Percentiles rank a stretch among this genome's conserved stretches.
phyloP scores from a whole-genome alignment of 164 flowering plant species.

The Nymphaea thermarum region DNA sequence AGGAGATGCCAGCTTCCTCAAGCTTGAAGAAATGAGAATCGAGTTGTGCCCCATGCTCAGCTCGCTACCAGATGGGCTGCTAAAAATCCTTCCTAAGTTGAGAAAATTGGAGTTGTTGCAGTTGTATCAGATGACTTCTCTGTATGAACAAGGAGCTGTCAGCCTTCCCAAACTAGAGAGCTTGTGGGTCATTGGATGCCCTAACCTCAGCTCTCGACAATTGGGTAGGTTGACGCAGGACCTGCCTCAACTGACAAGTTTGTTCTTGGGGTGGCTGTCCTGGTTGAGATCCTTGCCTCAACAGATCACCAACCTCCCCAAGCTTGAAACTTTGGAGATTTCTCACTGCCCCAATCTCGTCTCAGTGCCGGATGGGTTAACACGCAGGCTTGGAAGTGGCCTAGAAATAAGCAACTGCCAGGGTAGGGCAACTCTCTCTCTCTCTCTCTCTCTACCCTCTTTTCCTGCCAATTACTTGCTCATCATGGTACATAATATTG shows the following conservation, averaged over 20 bases:
- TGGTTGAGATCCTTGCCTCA: background rate
- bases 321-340: background rate
- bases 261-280: background rate
- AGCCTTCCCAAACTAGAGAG: background rate
- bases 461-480: too few species aligned
- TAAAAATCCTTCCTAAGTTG: background rate
- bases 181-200: background rate
- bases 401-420: too few species aligned
- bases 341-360: background rate
- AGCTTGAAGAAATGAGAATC: background rate
- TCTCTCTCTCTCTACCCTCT: too few species aligned
- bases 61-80: background rate
- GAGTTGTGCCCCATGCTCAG: background rate
- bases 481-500: too few species aligned
- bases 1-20: too few species aligned
- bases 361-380: background rate
- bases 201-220: background rate
- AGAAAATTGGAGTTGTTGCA: background rate
- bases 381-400: background rate
- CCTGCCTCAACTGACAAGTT: background rate
- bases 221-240: background rate
- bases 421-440: too few species aligned
- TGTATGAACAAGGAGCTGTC: background rate
- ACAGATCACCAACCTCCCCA: background rate
- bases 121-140: background rate